Evolutionary conservation across 495 filamentous ascomycete genomes (phyloP).

Genomic region (Cudoniella acicularis): DNA sequence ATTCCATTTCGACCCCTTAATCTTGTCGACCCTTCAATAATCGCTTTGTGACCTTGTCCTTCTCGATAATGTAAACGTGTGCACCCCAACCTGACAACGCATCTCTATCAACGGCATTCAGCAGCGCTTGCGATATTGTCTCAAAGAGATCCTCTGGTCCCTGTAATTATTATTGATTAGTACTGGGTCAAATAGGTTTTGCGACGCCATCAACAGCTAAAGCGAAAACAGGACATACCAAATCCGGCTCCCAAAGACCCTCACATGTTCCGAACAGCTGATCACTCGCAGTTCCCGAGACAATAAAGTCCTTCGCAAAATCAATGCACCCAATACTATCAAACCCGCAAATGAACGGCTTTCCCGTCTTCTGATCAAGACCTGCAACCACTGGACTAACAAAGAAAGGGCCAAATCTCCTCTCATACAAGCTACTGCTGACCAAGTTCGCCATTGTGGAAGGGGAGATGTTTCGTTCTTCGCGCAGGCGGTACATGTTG

Average conservation of each 20-base stretch:
- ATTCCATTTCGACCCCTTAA: conserved; percentile 28
- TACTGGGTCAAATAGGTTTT: too few species aligned
- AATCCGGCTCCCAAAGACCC: conserved; percentile 93
- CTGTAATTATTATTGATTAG: conserved; percentile 39
- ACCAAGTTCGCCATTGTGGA: conserved; percentile 96
- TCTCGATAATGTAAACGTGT: conserved; percentile 98
- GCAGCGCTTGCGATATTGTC: conserved; percentile 93
- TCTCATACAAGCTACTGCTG: conserved; percentile 84
- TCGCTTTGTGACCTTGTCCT: conserved; percentile 98
- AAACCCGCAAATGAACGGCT: conserved; percentile 98
- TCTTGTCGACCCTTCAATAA: conserved; percentile 83
- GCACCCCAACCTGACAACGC: conserved; percentile 97
- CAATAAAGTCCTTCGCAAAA: conserved; percentile 99
- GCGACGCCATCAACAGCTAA: too few species aligned
- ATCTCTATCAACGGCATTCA: conserved; percentile 95
- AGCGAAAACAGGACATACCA: too few species aligned
- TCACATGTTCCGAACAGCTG: conserved; percentile 99
- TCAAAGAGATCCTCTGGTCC: conserved; percentile 93
- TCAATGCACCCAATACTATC: conserved; percentile 99
- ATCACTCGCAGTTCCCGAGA: conserved; percentile 90
- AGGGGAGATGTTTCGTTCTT: conserved; percentile 92
- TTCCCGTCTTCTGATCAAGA: conserved; percentile 83
- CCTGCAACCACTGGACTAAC: conserved; percentile 92
- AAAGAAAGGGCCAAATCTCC: conserved; percentile 93
- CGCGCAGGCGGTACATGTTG: conserved; percentile 98